Percentiles rank a stretch among this genome's conserved stretches.
phyloP scores from a whole-genome alignment of 768 basidiomycete genomes.

The Suillus placidus region DNA sequence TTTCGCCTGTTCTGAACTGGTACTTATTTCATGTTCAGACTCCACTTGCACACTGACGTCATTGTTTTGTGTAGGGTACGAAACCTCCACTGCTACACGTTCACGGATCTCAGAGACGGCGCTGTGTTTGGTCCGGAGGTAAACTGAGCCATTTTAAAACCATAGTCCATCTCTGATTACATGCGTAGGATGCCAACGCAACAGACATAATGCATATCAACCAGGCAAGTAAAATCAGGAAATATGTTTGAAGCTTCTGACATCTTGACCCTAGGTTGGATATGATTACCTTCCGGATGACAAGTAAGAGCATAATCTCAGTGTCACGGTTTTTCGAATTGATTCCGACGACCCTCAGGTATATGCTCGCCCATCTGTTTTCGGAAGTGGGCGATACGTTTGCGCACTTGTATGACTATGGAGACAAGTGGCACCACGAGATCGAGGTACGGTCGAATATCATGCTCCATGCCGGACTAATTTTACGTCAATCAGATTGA shows the following conservation, averaged over 20 bases:
- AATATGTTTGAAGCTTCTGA: neutral
- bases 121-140: slow-evolving; percentile 37
- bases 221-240: slow-evolving; percentile 14
- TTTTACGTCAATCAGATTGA: slow-evolving; percentile 21
- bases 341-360: slow-evolving; percentile 12
- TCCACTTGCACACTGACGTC: slow-evolving; percentile 4
- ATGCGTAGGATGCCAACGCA: slow-evolving; percentile 22
- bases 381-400: slow-evolving; percentile 33
- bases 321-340: neutral
- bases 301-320: slow-evolving; percentile 11
- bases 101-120: slow-evolving; percentile 40
- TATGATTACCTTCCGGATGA: slow-evolving; percentile 34
- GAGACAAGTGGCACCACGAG: slow-evolving; percentile 36
- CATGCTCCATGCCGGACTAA: neutral
- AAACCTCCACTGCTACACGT: slow-evolving; percentile 36
- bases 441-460: slow-evolving; percentile 27
- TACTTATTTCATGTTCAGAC: slow-evolving; percentile 1
- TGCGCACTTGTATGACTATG: slow-evolving; percentile 38
- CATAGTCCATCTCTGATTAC: neutral
- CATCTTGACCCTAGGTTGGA: slow-evolving; percentile 24
- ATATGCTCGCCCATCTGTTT: slow-evolving; percentile 33
- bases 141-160: neutral
- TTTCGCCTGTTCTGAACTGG: slow-evolving; percentile 40
- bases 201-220: slow-evolving; percentile 28
- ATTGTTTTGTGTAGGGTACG: slow-evolving; percentile 19